Percentiles rank a stretch among this genome's conserved stretches.
phyloP scores from a whole-genome alignment of 2,329 filamentous ascomycete genomes.

The Trichoderma semiorbis region DNA sequence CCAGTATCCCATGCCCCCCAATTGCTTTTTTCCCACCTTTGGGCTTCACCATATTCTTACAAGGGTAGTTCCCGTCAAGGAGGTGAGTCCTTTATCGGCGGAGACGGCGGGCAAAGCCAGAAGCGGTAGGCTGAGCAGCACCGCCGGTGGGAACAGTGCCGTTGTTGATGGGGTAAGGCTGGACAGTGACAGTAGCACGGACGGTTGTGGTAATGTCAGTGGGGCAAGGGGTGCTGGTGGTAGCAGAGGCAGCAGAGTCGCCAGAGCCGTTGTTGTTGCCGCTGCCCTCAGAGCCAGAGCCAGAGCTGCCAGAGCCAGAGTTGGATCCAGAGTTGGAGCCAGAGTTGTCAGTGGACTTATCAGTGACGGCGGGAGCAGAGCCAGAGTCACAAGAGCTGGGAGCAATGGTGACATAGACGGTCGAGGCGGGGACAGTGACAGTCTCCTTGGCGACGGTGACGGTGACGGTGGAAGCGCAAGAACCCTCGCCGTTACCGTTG shows the following conservation, averaged over 20 bases:
- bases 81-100: slow-evolving; percentile 28
- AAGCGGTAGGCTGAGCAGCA: slow-evolving; percentile 23
- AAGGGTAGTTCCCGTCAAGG: not conserved
- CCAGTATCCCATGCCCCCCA: not conserved
- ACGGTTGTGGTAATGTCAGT: slow-evolving; percentile 24
- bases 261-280: slow-evolving; percentile 17
- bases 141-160: slow-evolving; percentile 26
- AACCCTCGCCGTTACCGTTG: slow-evolving; percentile 4
- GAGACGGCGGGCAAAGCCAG: slow-evolving; percentile 35
- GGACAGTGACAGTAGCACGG: slow-evolving; percentile 34
- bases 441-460: slow-evolving; percentile 26
- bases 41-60: not conserved
- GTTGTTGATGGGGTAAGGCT: slow-evolving; percentile 42
- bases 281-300: slow-evolving; percentile 15
- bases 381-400: slow-evolving; percentile 20
- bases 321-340: not conserved
- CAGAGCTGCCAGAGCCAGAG: not conserved
- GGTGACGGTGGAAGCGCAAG: slow-evolving; percentile 25
- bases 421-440: slow-evolving; percentile 32
- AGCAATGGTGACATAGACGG: slow-evolving; percentile 35
- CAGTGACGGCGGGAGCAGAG: slow-evolving; percentile 25
- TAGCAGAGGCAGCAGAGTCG: slow-evolving; percentile 25
- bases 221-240: slow-evolving; percentile 22
- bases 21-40: not conserved
- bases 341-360: slow-evolving; percentile 12